Evolutionary conservation across 1,284 basidiomycete genomes (phyloP), one percentile per base, ranked within the genome.

Genomic region (Hortiboletus rubellus): DNA sequence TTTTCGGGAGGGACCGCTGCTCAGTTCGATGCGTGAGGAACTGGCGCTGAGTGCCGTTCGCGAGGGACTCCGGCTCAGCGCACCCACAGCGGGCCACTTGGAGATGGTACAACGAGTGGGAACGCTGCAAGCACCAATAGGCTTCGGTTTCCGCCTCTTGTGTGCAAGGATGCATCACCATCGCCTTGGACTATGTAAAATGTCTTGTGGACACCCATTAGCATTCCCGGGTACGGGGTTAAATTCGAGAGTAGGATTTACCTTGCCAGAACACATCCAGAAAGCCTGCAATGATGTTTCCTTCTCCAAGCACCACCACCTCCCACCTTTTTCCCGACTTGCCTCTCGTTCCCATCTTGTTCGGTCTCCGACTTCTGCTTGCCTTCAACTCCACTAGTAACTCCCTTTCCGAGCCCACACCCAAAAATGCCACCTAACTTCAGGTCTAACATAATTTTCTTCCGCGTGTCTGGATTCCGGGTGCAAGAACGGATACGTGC

Each of bases 391-490:
- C 31, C 60, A 24, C 36, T 47, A 7, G 42, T 31, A 46, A 47
- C 57, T 42, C 55, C 65, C 43, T 54, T 67, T 31, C 58, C 60
- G 8, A 58, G 58, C 3, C 69, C 66, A 69, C 71, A 71, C 1
- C 63, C 67, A 31, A 69, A 72, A 34, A 70, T 59, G 5, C 72
- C 67, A 7, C 55, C 55, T n/a, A 72, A 40, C 43, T 42, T 62
- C 48, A 72, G 18, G 46, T 70, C 71, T 37, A 72, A 55, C 46
- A 52, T 79, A 94, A 86, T 72, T 96, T 94, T 76, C 85, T 92
- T 2, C 93, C 94, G 4, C 91, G 94, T 0, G 85, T 96, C 10
- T 97, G 94, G 94, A 87, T 96, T 17, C 93, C 94, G 0, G 94
- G 97, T 69, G 85, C 84, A 57, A 89, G 84, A 67, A 87, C 91